Conservation (phyloP, 495 filamentous ascomycete genomes). For the Aspergillus sclerotiicarbonarius region DNA sequence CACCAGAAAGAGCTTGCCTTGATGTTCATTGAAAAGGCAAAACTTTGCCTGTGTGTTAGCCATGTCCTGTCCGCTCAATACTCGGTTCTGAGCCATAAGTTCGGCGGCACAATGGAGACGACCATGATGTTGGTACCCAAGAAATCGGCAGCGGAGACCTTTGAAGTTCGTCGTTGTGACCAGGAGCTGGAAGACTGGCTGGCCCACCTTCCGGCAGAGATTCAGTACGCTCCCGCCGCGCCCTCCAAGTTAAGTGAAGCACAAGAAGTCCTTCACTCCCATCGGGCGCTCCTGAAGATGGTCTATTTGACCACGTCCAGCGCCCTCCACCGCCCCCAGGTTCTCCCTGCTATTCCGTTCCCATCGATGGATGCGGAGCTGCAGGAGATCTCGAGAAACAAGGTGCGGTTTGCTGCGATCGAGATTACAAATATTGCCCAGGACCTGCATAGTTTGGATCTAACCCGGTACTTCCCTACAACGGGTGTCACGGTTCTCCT, state of each 20-base stretch:
- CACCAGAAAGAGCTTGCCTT: conserved; percentile 72
- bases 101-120: conserved; percentile 70
- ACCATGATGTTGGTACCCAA: conserved; percentile 90
- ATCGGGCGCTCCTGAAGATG: conserved; percentile 81
- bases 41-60: conserved; percentile 81
- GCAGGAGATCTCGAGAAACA: conserved; percentile 74
- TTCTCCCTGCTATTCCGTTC: conserved; percentile 68
- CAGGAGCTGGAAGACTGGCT: conserved; percentile 71
- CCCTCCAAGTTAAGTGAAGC: conserved; percentile 44
- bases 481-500: conserved; percentile 86
- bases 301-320: conserved; percentile 84
- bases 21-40: conserved; percentile 89
- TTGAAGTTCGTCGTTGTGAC: conserved; percentile 71
- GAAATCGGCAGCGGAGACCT: conserved; percentile 73
- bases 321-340: conserved; percentile 83
- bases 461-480: conserved; percentile 79
- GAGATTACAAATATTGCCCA: conserved; percentile 79
- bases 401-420: conserved; percentile 73
- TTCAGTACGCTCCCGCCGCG: conserved; percentile 54
- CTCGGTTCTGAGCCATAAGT: conserved; percentile 79
- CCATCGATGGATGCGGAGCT: conserved; percentile 58
- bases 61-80: conserved; percentile 84
- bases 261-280: conserved; percentile 62
- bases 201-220: conserved; percentile 63
- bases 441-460: conserved; percentile 62